Evolutionary conservation across 345 rosid genomes (phyloP).

Genomic region (Eutrema yunnanense): DNA sequence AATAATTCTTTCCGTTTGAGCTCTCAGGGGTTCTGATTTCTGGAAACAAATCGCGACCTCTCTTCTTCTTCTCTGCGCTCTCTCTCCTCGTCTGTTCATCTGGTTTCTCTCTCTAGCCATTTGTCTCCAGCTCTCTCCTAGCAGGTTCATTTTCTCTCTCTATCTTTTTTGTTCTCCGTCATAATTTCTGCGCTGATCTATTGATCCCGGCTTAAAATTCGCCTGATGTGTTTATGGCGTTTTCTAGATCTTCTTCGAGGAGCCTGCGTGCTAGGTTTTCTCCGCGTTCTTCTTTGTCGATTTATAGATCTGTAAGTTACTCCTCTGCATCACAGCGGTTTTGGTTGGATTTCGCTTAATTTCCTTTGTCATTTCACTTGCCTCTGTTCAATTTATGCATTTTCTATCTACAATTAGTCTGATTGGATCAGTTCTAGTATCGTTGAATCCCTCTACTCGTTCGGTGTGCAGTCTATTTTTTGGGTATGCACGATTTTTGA

Average conservation of each 20-base stretch:
- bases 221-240: neutral
- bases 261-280: neutral
- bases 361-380: neutral
- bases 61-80: slow-evolving; percentile 2
- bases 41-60: slow-evolving; percentile 9
- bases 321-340: neutral
- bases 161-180: neutral
- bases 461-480: neutral
- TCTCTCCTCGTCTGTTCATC: neutral
- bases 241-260: slow-evolving; percentile 12
- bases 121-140: neutral
- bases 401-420: neutral
- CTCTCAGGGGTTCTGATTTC: neutral
- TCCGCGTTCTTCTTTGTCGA: neutral
- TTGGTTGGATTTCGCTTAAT: neutral
- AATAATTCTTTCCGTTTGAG: neutral
- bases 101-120: neutral
- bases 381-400: neutral
- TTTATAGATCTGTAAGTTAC: slow-evolving; percentile 23
- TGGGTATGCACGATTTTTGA: neutral
- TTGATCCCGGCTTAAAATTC: neutral
- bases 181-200: neutral
- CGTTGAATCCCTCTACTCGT: slow-evolving; percentile 2
- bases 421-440: neutral
- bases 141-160: slow-evolving; percentile 8